Evolutionary conservation across 2,329 filamentous ascomycete genomes (phyloP).

Genomic region (Chrysoporthe deuterocubensis): DNA sequence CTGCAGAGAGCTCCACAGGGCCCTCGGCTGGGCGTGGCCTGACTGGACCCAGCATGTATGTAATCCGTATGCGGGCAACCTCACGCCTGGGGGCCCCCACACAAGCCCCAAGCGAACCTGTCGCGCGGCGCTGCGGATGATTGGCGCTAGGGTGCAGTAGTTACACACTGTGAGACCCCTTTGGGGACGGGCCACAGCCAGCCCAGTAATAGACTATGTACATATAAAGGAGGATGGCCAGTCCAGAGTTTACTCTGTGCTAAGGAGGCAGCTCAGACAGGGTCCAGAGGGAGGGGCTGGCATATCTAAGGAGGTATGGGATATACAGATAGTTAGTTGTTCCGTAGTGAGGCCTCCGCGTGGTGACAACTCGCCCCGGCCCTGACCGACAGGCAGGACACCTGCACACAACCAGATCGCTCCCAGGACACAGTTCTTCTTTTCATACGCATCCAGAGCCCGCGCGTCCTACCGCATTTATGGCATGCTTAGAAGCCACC

Average conservation of each 20-base stretch:
- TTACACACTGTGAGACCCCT: background rate
- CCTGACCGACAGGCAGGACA: background rate
- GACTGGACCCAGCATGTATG: constrained; percentile 10
- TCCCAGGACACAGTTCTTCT: background rate
- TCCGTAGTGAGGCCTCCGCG: no score
- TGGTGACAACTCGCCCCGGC: no score
- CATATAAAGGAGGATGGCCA: no score
- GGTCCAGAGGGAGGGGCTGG: background rate
- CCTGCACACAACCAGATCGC: background rate
- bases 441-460: no score
- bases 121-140: background rate
- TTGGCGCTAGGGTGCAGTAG: background rate
- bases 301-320: background rate
- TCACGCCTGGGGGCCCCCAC: background rate
- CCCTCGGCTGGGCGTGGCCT: background rate
- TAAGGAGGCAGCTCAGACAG: background rate
- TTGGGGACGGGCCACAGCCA: no score
- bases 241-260: background rate
- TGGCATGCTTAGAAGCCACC: no score
- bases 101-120: background rate
- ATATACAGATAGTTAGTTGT: background rate
- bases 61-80: constrained; percentile 2
- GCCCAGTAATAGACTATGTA: no score
- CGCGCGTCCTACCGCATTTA: no score
- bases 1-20: constrained; percentile 10